A percentile compares a stretch with the other conserved stretches of the same genome.
Conservation (phyloP, 2,329 filamentous ascomycete species). For the Sarocladium strictum region DNA sequence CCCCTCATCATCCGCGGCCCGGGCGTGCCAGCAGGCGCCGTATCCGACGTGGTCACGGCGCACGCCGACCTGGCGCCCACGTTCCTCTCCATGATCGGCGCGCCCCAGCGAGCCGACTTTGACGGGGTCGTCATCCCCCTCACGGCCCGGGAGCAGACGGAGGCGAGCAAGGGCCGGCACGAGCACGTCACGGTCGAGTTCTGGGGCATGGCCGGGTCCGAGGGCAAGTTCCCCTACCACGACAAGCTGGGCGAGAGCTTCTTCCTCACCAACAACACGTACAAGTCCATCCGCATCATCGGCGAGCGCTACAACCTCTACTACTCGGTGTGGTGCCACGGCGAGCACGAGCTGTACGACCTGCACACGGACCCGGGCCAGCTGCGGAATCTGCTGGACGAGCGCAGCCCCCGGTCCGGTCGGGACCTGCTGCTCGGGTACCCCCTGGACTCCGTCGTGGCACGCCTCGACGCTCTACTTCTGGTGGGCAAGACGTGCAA, state of each 20-base stretch:
- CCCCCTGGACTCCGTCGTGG: conserved; percentile 31
- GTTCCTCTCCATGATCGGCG: conserved; percentile 31
- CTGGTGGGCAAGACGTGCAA: conserved; percentile 57
- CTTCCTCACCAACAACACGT: conserved; percentile 11
- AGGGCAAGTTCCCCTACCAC: conserved; percentile 14
- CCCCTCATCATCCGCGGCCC: conserved; percentile 44
- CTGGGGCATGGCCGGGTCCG: conserved; percentile 34
- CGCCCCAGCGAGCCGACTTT: conserved; percentile 36
- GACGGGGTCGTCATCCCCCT: conserved; percentile 44
- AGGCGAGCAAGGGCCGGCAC: conserved; percentile 17
- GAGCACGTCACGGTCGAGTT: conserved; percentile 49
- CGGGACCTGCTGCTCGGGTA: neutral
- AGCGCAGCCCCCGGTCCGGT: neutral
- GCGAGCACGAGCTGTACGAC: conserved; percentile 59
- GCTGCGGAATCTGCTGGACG: neutral
- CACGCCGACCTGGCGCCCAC: conserved; percentile 52
- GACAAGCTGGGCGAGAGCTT: conserved; percentile 12
- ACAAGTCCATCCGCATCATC: conserved; percentile 44
- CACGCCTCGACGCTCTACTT: conserved; percentile 52
- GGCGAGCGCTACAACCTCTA: conserved; percentile 47
- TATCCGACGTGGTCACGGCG: conserved; percentile 35
- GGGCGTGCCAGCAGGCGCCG: conserved; percentile 30
- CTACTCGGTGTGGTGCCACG: conserved; percentile 61
- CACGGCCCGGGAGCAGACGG: conserved; percentile 19
- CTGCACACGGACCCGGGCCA: conserved; percentile 20